These are phyloP conservation scores for Cornus controversa DNA, from an alignment of 148 eudicot genomes.

Conservation along the genomic window DNA sequence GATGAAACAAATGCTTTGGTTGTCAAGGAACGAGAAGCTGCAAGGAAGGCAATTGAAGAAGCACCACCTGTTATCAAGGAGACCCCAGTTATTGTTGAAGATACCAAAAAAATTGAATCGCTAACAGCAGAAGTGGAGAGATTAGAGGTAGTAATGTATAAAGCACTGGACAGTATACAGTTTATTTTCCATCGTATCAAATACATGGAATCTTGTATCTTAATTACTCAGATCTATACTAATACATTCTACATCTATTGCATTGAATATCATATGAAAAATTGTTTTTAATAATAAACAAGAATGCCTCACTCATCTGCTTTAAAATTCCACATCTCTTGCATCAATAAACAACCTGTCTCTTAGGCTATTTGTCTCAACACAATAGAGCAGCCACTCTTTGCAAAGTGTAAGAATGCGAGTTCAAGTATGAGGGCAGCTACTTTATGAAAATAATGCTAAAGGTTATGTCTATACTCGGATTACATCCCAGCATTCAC, in stretches of 20 bases:
- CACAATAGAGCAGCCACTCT: neutral
- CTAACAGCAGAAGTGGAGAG: constrained; percentile 57
- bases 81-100: constrained; percentile 83
- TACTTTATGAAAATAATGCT: no score
- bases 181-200: neutral
- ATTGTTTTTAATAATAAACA: neutral
- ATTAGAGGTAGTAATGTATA: constrained; percentile 53
- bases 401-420: no score
- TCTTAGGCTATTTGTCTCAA: neutral
- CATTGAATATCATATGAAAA: neutral
- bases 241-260: neutral
- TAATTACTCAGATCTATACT: neutral
- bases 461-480: no score
- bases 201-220: neutral
- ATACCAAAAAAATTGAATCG: constrained; percentile 66
- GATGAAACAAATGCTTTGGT: constrained; percentile 70
- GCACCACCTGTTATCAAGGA: constrained; percentile 90
- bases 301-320: neutral
- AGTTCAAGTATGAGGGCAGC: no score
- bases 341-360: neutral
- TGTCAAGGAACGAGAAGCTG: constrained; percentile 72
- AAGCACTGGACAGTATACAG: neutral
- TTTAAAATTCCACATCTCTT: neutral
- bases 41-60: constrained; percentile 78
- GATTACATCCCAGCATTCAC: no score